Evolutionary conservation across 495 filamentous ascomycete species (phyloP), one percentile per base, ranked within the genome.

Genomic region (Cudoniella acicularis): DNA sequence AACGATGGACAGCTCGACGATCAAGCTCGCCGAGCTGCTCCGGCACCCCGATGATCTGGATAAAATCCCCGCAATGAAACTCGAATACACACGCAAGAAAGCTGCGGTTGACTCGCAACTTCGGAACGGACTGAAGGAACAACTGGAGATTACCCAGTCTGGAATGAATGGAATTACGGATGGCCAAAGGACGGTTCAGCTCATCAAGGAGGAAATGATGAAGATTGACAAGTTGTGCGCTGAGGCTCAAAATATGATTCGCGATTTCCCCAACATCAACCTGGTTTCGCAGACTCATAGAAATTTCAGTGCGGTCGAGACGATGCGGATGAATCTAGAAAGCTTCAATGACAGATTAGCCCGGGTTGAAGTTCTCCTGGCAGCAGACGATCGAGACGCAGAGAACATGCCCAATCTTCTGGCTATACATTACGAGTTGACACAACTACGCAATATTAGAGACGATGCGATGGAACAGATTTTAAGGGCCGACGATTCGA

Each of bases 381-480:
- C 75, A 50, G 83, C 90, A 63, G 93, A 98, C 72, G 91, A 96
- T 61, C 78, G 82, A 47, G 91, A 98, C 65, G 71, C 66, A 62
- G 90, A 96, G 73, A 89, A 88, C 61, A 96, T 97, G 84, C 91
- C 92, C 25, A 96, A 98, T 72, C 72, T 99, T 48, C 77, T 99
- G 41, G 78, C 85, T 46, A 79, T 91, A 36, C 94, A 99, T 73
- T 95, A 94, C 76, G 88, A 90, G 67, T 83, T 99, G 54, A 96
- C 92, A 8, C 84, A 89, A 68, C 72, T 99, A 73, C 81, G 92
- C 61, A 93, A 98, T 69, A 96, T 98, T 59, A 83, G 91, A 49
- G 94, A 96, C 73, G 89, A 93, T 73, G 92, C 95, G 2, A 91
- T 99, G 83, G 90, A 96, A 66, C 94, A 98, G 78, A 92, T 93